These are phyloP conservation scores for Pyrenophora seminiperda DNA, from an alignment of 2,329 filamentous ascomycete genomes.

Conservation along the genomic window DNA sequence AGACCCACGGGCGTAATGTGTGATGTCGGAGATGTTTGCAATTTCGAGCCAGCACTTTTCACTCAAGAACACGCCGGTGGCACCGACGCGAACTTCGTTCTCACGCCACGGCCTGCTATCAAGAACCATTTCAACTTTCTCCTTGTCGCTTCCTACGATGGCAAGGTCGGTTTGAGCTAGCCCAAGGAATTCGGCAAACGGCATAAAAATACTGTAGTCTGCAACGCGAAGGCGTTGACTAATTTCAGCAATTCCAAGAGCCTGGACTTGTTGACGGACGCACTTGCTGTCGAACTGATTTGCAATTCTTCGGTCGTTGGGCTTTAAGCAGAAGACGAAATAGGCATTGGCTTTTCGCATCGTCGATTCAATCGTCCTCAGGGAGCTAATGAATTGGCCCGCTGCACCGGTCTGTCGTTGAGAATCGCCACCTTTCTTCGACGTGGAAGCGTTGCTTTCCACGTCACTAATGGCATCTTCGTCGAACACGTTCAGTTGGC, in stretches of 20 bases:
- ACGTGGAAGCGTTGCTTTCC: conserved; percentile 51
- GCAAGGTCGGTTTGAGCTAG: conserved; percentile 82
- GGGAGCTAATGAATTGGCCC: conserved; percentile 84
- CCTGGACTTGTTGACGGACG: conserved; percentile 91
- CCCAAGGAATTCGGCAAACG: conserved; percentile 93
- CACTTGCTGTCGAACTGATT: conserved; percentile 99
- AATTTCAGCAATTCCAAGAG: conserved; percentile 95
- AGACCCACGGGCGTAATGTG: conserved; percentile 54
- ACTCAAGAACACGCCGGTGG: conserved; percentile 92
- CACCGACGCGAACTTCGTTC: conserved; percentile 88
- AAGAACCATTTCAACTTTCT: conserved; percentile 89
- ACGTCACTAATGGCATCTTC: conserved; percentile 56
- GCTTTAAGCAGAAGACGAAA: conserved; percentile 96
- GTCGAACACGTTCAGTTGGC: conserved; percentile 46
- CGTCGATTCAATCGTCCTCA: conserved; percentile 90
- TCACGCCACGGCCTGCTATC: conserved; percentile 90
- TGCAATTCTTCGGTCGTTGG: conserved; percentile 93
- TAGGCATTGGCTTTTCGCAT: conserved; percentile 88
- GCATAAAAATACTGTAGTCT: conserved; percentile 94
- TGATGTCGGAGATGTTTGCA: conserved; percentile 66
- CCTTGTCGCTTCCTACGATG: conserved; percentile 87
- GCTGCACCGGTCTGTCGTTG: conserved; percentile 79
- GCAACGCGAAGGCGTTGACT: conserved; percentile 90
- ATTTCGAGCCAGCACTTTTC: conserved; percentile 95
- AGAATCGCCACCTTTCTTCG: conserved; percentile 39